Percentiles rank a stretch among this genome's conserved stretches.
phyloP scores from a whole-genome alignment of 768 basidiomycete species.

The Candolleomyces aberdarensis region DNA sequence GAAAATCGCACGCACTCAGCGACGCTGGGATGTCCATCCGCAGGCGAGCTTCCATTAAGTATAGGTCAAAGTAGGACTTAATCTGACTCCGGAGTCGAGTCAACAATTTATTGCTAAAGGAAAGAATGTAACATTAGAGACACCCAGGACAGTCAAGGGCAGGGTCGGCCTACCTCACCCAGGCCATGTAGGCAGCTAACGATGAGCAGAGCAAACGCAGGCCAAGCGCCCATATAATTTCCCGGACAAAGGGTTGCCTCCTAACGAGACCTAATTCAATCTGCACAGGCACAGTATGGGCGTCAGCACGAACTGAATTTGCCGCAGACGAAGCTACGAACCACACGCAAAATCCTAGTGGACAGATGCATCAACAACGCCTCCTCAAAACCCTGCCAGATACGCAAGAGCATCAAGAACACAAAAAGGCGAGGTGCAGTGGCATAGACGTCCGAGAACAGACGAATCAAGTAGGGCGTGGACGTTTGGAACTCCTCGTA shows the following conservation, averaged over 20 bases:
- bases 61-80: conserved; percentile 21
- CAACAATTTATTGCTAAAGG: conserved; percentile 8
- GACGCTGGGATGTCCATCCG: conserved; percentile 21
- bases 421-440: conserved; percentile 18
- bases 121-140: neutral
- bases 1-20: conserved; percentile 14
- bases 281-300: neutral
- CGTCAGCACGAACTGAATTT: neutral
- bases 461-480: conserved; percentile 16
- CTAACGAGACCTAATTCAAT: neutral
- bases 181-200: neutral
- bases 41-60: conserved; percentile 23
- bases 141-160: neutral
- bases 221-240: neutral
- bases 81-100: conserved; percentile 16
- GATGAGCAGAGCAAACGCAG: neutral
- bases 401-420: conserved; percentile 17
- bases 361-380: conserved; percentile 25
- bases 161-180: neutral
- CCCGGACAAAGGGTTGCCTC: neutral
- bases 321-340: conserved; percentile 5
- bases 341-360: conserved; percentile 18
- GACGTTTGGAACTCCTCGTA: conserved; percentile 4
- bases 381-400: conserved; percentile 22
- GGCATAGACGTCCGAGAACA: conserved; percentile 20